phyloP scores from a whole-genome alignment of 176 grass and related monocot species.

The Rhynchospora breviuscula region DNA sequence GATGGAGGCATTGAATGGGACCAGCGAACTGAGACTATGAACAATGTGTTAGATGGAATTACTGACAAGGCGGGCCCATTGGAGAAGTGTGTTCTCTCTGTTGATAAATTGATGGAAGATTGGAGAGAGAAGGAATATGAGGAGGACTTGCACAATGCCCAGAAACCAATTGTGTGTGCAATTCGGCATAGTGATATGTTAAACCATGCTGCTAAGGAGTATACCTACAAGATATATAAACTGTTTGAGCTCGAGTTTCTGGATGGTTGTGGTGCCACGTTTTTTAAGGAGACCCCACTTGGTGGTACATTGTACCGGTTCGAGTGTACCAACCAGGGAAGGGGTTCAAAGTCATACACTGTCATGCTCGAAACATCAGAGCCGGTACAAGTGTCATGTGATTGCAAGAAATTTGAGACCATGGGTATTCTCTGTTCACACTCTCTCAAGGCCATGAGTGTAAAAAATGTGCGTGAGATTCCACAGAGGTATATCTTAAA shows the following conservation, averaged over 20 bases:
- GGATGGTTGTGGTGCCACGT: slow-evolving; percentile 67
- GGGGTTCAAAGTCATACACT: slow-evolving; percentile 53
- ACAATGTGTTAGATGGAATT: slow-evolving; percentile 54
- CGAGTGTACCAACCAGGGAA: slow-evolving; percentile 77
- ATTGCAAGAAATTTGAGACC: slow-evolving; percentile 74
- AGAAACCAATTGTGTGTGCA: slow-evolving; percentile 48
- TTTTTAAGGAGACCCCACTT: slow-evolving; percentile 49
- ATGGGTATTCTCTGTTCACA: slow-evolving; percentile 80
- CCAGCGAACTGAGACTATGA: slow-evolving; percentile 61
- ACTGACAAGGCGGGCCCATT: slow-evolving; percentile 38
- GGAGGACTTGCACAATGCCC: slow-evolving; percentile 53
- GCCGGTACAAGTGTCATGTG: slow-evolving; percentile 44
- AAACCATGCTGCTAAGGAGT: slow-evolving; percentile 67
- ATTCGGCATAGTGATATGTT: slow-evolving; percentile 78
- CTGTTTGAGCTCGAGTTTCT: slow-evolving; percentile 78
- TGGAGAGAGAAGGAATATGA: slow-evolving; percentile 68
- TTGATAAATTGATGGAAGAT: slow-evolving; percentile 54
- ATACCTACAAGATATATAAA: slow-evolving; percentile 81
- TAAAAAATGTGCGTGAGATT: slow-evolving; percentile 62
- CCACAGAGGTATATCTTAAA: slow-evolving; percentile 72
- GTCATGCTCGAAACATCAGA: slow-evolving; percentile 43
- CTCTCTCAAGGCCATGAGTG: slow-evolving; percentile 61
- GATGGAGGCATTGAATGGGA: slow-evolving; percentile 63
- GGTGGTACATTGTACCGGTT: slow-evolving; percentile 44
- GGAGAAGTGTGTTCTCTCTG: slow-evolving; percentile 34